These are phyloP conservation scores for Boletellus ananiceps DNA, from an alignment of 768 basidiomycete genomes.

Conservation along the genomic window DNA sequence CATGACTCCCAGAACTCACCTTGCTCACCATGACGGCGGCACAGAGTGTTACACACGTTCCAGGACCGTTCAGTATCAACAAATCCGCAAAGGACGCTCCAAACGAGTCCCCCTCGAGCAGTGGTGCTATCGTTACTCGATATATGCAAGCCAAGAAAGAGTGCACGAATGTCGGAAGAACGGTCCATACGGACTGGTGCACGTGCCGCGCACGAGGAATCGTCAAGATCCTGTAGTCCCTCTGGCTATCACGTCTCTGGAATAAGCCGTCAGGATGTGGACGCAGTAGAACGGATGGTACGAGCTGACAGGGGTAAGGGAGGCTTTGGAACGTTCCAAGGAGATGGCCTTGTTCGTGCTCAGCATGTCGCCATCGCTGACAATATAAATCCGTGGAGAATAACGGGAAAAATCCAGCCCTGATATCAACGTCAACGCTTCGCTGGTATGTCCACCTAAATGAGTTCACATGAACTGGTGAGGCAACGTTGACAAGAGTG, in stretches of 20 bases:
- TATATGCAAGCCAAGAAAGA: constrained; percentile 63
- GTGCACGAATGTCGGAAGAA: constrained; percentile 55
- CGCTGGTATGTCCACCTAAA: constrained; percentile 90
- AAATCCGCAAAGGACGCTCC: constrained; percentile 56
- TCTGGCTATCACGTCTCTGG: constrained; percentile 3
- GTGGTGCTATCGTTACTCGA: constrained; percentile 52
- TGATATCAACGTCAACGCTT: constrained; percentile 71
- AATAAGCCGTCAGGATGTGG: constrained; percentile 8
- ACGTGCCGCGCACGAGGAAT: constrained; percentile 88
- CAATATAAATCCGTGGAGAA: constrained; percentile 70
- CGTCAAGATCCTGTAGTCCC: constrained; percentile 47
- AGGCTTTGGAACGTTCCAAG: constrained; percentile 47
- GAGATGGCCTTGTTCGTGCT: constrained; percentile 65
- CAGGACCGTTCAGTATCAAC: constrained; percentile 90
- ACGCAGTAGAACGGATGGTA: neutral
- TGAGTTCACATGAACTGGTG: constrained; percentile 9
- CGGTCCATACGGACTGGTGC: constrained; percentile 72
- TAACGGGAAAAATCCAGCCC: constrained; percentile 74
- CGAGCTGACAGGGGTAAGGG: constrained; percentile 15
- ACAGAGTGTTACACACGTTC: constrained; percentile 84
- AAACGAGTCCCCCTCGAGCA: constrained; percentile 26
- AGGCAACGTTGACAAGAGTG: constrained; percentile 1
- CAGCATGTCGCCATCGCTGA: constrained; percentile 76
- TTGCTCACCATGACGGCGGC: constrained; percentile 64
- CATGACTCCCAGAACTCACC: constrained; percentile 41